phyloP scores from a whole-genome alignment of 257 asterid species.

The Craterostigma plantagineum region DNA sequence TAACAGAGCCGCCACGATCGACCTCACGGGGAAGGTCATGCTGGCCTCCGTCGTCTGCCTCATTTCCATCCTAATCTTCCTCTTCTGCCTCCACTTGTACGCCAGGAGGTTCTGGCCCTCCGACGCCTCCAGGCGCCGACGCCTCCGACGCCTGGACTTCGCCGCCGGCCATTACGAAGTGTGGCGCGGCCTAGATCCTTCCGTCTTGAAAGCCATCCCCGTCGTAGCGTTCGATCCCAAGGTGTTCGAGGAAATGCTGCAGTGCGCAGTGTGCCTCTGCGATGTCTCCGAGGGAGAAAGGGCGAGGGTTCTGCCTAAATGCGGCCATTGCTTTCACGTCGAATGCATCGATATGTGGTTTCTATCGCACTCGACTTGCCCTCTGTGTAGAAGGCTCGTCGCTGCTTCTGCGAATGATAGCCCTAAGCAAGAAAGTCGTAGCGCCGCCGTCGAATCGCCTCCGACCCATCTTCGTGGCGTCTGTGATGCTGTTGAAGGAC shows the following conservation, averaged over 20 bases:
- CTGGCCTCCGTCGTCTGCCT: conserved; percentile 31
- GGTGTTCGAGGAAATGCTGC: conserved; percentile 22
- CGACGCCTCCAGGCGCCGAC: conserved; percentile 14
- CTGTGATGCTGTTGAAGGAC: conserved; percentile 8
- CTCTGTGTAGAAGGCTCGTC: conserved; percentile 34
- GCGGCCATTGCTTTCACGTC: conserved; percentile 43
- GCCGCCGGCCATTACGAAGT: conserved; percentile 21
- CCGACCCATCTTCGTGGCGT: background rate
- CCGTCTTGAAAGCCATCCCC: conserved; percentile 26
- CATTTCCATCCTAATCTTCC: conserved; percentile 23
- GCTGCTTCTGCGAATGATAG: conserved; percentile 4
- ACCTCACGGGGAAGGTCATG: conserved; percentile 43
- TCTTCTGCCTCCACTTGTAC: conserved; percentile 41
- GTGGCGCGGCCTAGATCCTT: conserved; percentile 22
- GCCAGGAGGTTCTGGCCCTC: conserved; percentile 38
- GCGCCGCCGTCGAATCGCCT: too few species aligned
- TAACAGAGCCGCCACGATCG: conserved; percentile 8
- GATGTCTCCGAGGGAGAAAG: conserved; percentile 29
- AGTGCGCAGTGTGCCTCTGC: conserved; percentile 36
- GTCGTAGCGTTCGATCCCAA: conserved; percentile 12
- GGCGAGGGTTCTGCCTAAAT: conserved; percentile 28
- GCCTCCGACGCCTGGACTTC: conserved; percentile 34
- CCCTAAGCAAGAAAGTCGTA: too few species aligned
- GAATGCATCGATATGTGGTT: conserved; percentile 64
- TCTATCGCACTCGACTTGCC: conserved; percentile 42